Evolutionary conservation across 2,329 filamentous ascomycete species (phyloP).

Genomic region (Aureobasidium sp.): DNA sequence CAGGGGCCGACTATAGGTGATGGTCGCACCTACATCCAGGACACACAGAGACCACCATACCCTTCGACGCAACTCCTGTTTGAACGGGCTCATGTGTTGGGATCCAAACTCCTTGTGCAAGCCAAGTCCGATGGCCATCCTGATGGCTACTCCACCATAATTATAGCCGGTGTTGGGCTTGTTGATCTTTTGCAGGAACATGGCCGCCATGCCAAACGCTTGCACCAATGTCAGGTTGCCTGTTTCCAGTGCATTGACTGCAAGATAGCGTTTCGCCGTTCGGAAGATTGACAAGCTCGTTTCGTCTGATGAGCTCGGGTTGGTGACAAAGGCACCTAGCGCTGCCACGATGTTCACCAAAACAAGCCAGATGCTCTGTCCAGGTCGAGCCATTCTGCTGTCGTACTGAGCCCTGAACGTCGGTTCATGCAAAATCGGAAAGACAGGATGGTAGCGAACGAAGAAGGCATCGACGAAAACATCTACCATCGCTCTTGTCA

Average conservation of each 20-base stretch:
- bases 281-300: conserved; percentile 37
- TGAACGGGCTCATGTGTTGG: conserved; percentile 36
- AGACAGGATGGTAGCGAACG: conserved; percentile 37
- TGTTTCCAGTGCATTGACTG: conserved; percentile 39
- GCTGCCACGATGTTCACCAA: conserved; percentile 38
- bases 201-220: conserved; percentile 38
- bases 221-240: conserved; percentile 43
- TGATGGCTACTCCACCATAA: conserved; percentile 39
- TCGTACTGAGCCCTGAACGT: conserved; percentile 40
- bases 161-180: conserved; percentile 44
- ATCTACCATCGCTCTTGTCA: conserved; percentile 7
- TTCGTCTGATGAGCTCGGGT: conserved; percentile 28
- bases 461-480: conserved; percentile 33
- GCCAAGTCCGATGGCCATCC: conserved; percentile 42
- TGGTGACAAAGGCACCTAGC: conserved; percentile 35
- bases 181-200: conserved; percentile 43
- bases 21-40: conserved; percentile 42
- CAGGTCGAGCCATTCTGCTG: conserved; percentile 34
- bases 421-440: conserved; percentile 40
- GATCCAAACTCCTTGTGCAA: conserved; percentile 43
- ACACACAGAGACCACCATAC: conserved; percentile 34
- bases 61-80: conserved; percentile 27
- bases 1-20: conserved; percentile 42
- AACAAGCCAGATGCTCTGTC: conserved; percentile 36
- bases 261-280: conserved; percentile 38